These are phyloP conservation scores for Xerocomellus amylosporus DNA, from an alignment of 768 basidiomycete genomes.

Conservation along the genomic window DNA sequence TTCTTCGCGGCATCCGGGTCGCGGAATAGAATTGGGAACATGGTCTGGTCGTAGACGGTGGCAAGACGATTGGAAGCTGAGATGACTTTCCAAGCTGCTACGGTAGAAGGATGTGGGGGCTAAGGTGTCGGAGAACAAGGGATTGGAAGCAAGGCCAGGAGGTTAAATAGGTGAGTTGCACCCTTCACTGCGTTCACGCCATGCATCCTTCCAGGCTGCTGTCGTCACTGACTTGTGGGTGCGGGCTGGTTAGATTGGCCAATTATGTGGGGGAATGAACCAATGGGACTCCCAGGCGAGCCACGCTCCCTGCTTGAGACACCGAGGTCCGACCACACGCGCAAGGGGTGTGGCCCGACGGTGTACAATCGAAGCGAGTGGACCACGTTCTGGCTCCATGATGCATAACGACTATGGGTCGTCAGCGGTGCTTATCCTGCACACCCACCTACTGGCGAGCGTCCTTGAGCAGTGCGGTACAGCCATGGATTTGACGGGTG, in stretches of 20 bases:
- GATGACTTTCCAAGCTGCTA: conserved; percentile 28
- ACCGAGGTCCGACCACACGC: conserved; percentile 28
- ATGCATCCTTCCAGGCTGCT: conserved; percentile 35
- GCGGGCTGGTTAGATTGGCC: conserved; percentile 28
- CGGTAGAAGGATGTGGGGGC: conserved; percentile 33
- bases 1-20: conserved; percentile 58
- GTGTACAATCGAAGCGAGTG: conserved; percentile 17
- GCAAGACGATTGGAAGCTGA: conserved; percentile 33
- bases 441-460: conserved; percentile 11
- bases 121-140: conserved; percentile 38
- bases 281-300: conserved; percentile 18
- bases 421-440: conserved; percentile 13
- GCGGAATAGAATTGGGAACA: conserved; percentile 53
- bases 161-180: conserved; percentile 37
- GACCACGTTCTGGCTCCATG: background rate
- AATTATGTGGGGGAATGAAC: conserved; percentile 23
- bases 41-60: conserved; percentile 49
- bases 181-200: conserved; percentile 41
- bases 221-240: conserved; percentile 32
- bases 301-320: conserved; percentile 24
- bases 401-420: conserved; percentile 5
- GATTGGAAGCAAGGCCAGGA: conserved; percentile 35
- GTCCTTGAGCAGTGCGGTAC: conserved; percentile 11
- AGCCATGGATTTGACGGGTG: conserved; percentile 7
- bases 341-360: conserved; percentile 22